Base-by-base conservation (phyloP, 2,329 filamentous ascomycete species). In the Hirsutella rhossiliensis region DNA sequence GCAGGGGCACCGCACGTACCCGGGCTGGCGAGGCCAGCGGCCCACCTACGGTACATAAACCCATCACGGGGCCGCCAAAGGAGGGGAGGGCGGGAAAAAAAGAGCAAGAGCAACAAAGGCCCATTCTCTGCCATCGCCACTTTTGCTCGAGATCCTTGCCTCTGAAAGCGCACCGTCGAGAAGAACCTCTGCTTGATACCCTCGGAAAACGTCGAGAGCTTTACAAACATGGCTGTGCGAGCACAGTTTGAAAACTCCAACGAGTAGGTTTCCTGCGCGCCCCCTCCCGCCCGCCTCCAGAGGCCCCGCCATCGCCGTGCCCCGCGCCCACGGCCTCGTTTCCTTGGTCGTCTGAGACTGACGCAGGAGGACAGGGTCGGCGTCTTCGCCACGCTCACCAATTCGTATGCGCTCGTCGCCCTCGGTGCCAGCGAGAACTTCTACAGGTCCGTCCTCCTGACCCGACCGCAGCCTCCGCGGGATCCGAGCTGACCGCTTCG, bases 391-490 rank as follows among this genome's bases (percentile, higher is more conserved):
- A 95, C 87, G 49, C 84, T 98, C 62, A 98, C 92, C 55, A 98
- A 98, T 70, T 90, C 87, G 48, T 98, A 95, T 68, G 88, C 89
- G 56, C 76, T 98, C 57, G 87, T 96, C 56, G 89, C 90, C 52
- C 80, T 95, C 53, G 92, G 92, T 61, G 89, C 87, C 56, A 95
- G 87, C 60, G 89, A 96, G 75, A 97, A 97, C 78, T 98, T 98
- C 69, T 97, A 97, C 80, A 89, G 79, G 80, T 83, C 66, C 54
- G 43, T 49, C 28, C 44, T 15, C 20, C 34, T 20, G 18, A 19
- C 18, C 43, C 23, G 13, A 29, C 27, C n/a, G 31, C 13, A 4
- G 15, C 38, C 20, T 13, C 23, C 13, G 27, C n/a, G 29, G 30
- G 23, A n/a, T 19, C 40, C 18, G 12, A n/a, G 28, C 32, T 38